Conservation (phyloP, 2,329 filamentous ascomycete genomes). For the Hymenoscyphus occultus region DNA sequence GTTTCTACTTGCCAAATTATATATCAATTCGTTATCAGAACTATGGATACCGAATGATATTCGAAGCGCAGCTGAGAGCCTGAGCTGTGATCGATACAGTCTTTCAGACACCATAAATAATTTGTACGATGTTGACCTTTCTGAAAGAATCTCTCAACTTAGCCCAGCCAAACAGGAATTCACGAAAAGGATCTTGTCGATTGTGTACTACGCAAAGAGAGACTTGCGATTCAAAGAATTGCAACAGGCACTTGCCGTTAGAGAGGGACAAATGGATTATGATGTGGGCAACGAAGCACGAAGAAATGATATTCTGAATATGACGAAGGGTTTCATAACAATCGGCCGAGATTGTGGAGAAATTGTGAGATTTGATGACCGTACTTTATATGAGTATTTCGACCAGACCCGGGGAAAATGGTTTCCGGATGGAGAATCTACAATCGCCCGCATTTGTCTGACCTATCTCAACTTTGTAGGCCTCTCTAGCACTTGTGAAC, state of each 20-base stretch:
- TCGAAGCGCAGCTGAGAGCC: constrained; percentile 8
- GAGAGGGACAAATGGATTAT: constrained; percentile 18
- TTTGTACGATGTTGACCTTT: constrained; percentile 41
- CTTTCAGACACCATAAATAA: constrained; percentile 34
- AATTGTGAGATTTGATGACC: constrained; percentile 19
- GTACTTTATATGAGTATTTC: constrained; percentile 20
- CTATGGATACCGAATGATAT: constrained; percentile 16
- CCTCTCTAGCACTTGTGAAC: constrained; percentile 17
- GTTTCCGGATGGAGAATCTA: constrained; percentile 16
- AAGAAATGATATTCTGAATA: constrained; percentile 21
- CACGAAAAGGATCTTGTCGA: constrained; percentile 28
- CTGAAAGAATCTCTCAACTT: neutral
- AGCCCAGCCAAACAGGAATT: neutral
- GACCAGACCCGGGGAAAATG: constrained; percentile 12
- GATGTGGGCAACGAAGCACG: constrained; percentile 17
- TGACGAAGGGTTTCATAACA: constrained; percentile 20
- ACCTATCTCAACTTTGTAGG: constrained; percentile 17
- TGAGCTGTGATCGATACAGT: constrained; percentile 10
- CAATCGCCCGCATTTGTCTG: constrained; percentile 18
- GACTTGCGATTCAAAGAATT: constrained; percentile 33
- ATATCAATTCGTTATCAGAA: constrained; percentile 14
- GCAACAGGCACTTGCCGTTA: constrained; percentile 36
- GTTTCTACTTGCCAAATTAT: constrained; percentile 21
- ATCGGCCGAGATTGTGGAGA: constrained; percentile 16
- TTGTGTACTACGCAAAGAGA: constrained; percentile 34